Evolutionary conservation across 768 basidiomycete species (phyloP).

Genomic region (Inosperma sp.): DNA sequence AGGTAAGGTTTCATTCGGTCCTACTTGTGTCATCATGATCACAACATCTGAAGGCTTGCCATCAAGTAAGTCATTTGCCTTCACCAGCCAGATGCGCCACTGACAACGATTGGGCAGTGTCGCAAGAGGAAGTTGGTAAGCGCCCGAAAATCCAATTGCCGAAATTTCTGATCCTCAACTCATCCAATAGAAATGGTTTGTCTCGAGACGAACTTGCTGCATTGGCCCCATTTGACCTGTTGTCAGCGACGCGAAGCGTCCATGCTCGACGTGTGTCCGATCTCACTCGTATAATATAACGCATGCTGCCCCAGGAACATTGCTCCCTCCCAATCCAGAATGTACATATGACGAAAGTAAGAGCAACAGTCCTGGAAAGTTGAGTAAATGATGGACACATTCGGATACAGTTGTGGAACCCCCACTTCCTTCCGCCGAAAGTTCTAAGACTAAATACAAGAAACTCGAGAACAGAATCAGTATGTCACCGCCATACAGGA

Average conservation of each 20-base stretch:
- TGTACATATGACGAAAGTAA: neutral
- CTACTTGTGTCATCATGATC: neutral
- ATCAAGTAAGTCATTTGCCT: slow-evolving; percentile 6
- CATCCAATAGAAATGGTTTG: slow-evolving; percentile 5
- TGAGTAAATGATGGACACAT: too few species aligned
- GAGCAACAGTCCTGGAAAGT: too few species aligned
- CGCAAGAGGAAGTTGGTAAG: slow-evolving; percentile 6
- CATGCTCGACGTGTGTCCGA: slow-evolving; percentile 2
- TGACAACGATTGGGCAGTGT: neutral
- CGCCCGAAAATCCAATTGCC: neutral
- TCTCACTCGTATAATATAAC: slow-evolving; percentile 1
- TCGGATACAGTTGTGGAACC: slow-evolving; percentile 45
- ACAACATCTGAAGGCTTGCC: neutral
- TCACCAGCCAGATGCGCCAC: neutral
- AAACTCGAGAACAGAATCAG: slow-evolving; percentile 65
- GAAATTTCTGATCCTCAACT: neutral
- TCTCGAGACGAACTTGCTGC: neutral
- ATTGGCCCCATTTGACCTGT: neutral
- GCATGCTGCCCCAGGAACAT: neutral
- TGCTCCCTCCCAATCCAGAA: neutral
- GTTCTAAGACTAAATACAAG: slow-evolving; percentile 58
- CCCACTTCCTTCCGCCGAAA: slow-evolving; percentile 36
- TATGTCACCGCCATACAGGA: slow-evolving; percentile 30
- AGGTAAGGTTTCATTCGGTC: neutral
- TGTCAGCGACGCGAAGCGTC: slow-evolving; percentile 2